A percentile compares a stretch with the other conserved stretches of the same genome.
These are phyloP conservation scores for Torrubiellomyces zombiae DNA, from an alignment of 2,329 filamentous ascomycete genomes.

Conservation along the genomic window DNA sequence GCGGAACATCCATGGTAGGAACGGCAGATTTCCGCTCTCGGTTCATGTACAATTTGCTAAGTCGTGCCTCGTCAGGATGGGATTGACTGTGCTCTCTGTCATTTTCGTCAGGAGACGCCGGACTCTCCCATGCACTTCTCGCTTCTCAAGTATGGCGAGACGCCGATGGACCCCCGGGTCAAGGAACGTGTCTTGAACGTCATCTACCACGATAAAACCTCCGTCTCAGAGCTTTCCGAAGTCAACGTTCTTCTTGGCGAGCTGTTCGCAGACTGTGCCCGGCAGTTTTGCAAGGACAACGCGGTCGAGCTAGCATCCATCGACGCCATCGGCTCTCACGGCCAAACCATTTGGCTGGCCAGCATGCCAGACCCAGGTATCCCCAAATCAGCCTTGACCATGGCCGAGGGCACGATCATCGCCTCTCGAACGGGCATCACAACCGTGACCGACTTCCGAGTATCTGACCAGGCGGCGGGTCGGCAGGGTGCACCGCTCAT, in stretches of 20 bases:
- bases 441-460: constrained; percentile 35
- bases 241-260: constrained; percentile 41
- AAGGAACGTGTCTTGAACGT: constrained; percentile 41
- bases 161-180: constrained; percentile 33
- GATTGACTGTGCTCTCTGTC: constrained; percentile 42
- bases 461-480: constrained; percentile 30
- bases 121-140: constrained; percentile 36
- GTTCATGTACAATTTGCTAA: not conserved
- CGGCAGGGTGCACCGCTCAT: constrained; percentile 32
- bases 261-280: constrained; percentile 34
- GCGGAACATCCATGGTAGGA: constrained; percentile 30
- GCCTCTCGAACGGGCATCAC: constrained; percentile 39
- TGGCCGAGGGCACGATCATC: constrained; percentile 40
- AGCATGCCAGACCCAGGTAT: constrained; percentile 32
- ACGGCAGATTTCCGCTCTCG: not conserved
- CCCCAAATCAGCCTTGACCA: constrained; percentile 30
- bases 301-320: constrained; percentile 25
- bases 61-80: constrained; percentile 16
- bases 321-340: constrained; percentile 39
- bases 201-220: constrained; percentile 35
- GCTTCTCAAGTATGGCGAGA: constrained; percentile 38
- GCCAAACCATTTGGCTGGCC: constrained; percentile 40
- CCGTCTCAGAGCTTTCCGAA: constrained; percentile 35
- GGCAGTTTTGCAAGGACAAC: constrained; percentile 29
- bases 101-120: constrained; percentile 34